Conservation (phyloP, 2,329 filamentous ascomycete species). For the Fusarium nanum region DNA sequence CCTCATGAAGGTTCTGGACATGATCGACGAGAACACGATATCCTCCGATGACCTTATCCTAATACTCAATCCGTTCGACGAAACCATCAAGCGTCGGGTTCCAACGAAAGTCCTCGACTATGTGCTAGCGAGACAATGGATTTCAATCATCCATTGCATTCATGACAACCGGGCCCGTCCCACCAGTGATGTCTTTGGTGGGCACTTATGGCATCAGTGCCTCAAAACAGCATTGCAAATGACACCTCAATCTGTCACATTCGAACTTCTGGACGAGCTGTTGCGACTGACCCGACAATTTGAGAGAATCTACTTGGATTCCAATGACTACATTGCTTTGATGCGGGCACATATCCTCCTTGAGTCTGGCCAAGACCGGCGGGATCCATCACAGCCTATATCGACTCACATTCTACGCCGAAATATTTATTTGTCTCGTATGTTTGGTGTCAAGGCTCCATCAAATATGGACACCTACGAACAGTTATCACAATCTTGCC, state of each 20-base stretch:
- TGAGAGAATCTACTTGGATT: conserved; percentile 4
- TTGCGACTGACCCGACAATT: conserved; percentile 14
- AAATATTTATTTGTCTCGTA: conserved; percentile 17
- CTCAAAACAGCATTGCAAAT: conserved; percentile 20
- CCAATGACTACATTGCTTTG: conserved; percentile 11
- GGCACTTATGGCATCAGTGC: conserved; percentile 26
- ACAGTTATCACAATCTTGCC: conserved; percentile 16
- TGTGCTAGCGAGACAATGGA: conserved; percentile 17
- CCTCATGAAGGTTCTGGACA: conserved; percentile 6
- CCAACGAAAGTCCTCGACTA: conserved; percentile 15
- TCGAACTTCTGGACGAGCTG: conserved; percentile 23
- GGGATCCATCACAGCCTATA: not conserved
- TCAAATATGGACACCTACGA: not conserved
- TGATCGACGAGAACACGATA: conserved; percentile 23
- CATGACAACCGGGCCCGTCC: not conserved
- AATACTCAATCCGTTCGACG: conserved; percentile 37
- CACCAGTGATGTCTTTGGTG: conserved; percentile 17
- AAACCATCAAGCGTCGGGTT: conserved; percentile 3
- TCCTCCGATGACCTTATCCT: conserved; percentile 31
- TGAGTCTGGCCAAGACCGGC: not conserved
- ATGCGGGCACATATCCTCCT: conserved; percentile 17
- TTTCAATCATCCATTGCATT: conserved; percentile 26
- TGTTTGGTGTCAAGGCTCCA: not conserved
- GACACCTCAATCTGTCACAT: conserved; percentile 26
- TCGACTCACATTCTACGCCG: conserved; percentile 17